Percentiles rank a stretch among this genome's conserved stretches.
Conservation (phyloP, 106 monocot species). For the Apostasia ramifera region DNA sequence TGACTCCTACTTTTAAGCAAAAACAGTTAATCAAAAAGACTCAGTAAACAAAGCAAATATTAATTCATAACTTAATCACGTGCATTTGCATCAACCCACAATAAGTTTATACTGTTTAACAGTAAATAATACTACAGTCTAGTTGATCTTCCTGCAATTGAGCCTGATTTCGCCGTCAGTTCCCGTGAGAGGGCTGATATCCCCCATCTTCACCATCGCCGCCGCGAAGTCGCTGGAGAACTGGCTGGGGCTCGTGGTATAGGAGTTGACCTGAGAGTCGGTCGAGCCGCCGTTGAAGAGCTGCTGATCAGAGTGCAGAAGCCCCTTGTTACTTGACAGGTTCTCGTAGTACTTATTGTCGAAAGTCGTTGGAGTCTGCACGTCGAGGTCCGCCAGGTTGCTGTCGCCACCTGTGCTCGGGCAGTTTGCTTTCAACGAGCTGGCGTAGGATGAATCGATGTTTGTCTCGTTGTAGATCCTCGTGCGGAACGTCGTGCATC, state of each 20-base stretch:
- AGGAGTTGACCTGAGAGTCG: background rate
- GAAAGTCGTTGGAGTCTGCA: constrained; percentile 10
- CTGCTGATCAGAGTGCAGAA: constrained; percentile 3
- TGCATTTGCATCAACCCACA: no score
- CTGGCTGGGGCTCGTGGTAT: background rate
- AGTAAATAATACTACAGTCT: no score
- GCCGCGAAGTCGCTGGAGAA: constrained; percentile 1
- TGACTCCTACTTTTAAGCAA: no score
- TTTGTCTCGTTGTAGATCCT: constrained; percentile 14
- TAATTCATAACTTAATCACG: no score
- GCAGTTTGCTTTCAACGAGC: constrained; percentile 3
- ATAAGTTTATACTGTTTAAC: no score
- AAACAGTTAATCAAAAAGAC: no score
- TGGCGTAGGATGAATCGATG: constrained; percentile 5
- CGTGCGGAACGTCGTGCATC: constrained; percentile 1
- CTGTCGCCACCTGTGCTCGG: constrained; percentile 8
- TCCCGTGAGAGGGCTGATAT: background rate
- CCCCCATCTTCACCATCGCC: constrained; percentile 3
- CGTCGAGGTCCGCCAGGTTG: constrained; percentile 48
- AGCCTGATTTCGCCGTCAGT: background rate
- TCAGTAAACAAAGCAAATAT: no score
- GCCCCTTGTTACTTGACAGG: background rate
- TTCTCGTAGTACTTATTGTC: constrained; percentile 4
- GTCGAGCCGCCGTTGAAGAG: constrained; percentile 2
- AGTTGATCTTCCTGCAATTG: background rate